Evolutionary conservation across 2,329 filamentous ascomycete species (phyloP).

Genomic region (Fusarium nisikadoi): DNA sequence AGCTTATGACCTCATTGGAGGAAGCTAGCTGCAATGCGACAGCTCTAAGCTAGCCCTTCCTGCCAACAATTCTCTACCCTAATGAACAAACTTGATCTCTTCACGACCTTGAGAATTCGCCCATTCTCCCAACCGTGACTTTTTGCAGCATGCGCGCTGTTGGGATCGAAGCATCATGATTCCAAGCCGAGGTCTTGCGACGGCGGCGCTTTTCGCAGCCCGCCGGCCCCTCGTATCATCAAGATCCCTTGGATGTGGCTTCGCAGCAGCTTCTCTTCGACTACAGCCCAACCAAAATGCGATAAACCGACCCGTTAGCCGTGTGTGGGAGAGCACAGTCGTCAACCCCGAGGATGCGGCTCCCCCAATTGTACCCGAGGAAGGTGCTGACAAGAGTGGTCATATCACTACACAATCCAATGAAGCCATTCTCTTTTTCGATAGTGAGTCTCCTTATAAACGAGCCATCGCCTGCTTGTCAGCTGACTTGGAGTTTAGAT

Average conservation of each 20-base stretch:
- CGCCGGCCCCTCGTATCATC: constrained; percentile 35
- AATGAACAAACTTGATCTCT: neutral
- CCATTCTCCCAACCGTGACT: neutral
- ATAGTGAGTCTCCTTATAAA: constrained; percentile 68
- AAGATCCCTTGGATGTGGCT: constrained; percentile 12
- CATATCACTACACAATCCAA: constrained; percentile 82
- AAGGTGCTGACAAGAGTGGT: constrained; percentile 74
- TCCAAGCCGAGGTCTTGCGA: constrained; percentile 40
- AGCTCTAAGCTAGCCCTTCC: constrained; percentile 12
- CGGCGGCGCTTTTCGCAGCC: constrained; percentile 38
- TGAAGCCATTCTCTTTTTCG: constrained; percentile 89
- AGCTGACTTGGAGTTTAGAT: constrained; percentile 60
- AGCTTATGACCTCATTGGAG: constrained; percentile 20
- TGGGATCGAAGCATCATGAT: constrained; percentile 43
- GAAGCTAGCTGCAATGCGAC: constrained; percentile 15
- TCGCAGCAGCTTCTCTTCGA: constrained; percentile 25
- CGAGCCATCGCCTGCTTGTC: neutral
- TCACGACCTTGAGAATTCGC: neutral
- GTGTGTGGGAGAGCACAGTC: constrained; percentile 43
- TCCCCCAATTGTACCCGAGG: constrained; percentile 26
- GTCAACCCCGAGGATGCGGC: constrained; percentile 22
- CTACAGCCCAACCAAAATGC: constrained; percentile 7
- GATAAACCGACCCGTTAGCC: constrained; percentile 9
- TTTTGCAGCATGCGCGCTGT: constrained; percentile 19
- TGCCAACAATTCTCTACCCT: constrained; percentile 1